phyloP scores from a whole-genome alignment of 306 rosid species.

The Mimosa bimucronata region DNA sequence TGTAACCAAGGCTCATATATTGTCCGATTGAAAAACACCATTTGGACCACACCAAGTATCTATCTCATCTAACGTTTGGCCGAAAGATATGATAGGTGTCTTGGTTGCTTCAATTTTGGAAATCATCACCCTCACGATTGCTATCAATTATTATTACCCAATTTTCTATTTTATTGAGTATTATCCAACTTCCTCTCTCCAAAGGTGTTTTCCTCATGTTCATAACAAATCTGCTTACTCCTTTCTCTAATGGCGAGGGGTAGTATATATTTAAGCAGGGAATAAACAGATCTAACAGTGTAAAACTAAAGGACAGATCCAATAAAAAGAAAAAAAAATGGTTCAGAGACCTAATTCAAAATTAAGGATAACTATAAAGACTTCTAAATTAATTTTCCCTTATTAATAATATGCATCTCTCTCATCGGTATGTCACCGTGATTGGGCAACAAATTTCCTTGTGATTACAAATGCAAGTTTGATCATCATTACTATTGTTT shows the following conservation, averaged over 20 bases:
- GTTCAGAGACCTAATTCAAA: too few species aligned
- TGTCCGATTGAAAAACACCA: constrained; percentile 42
- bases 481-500: too few species aligned
- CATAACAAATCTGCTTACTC: constrained; percentile 87
- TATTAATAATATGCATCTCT: too few species aligned
- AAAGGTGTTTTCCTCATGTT: constrained; percentile 85
- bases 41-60: constrained; percentile 36
- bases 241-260: constrained; percentile 80
- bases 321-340: too few species aligned
- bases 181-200: constrained; percentile 70
- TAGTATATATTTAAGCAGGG: too few species aligned
- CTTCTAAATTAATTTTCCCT: too few species aligned
- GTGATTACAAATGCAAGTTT: too few species aligned
- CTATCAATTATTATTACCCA: constrained; percentile 56
- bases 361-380: too few species aligned
- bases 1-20: constrained; percentile 32
- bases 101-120: constrained; percentile 29
- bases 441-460: too few species aligned
- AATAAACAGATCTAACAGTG: too few species aligned
- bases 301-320: too few species aligned
- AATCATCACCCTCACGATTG: constrained; percentile 38
- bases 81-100: constrained; percentile 28
- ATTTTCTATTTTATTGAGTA: constrained; percentile 59
- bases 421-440: too few species aligned
- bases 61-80: constrained; percentile 43